Evolutionary conservation across 192 early-diverging fungal genomes (phyloP).

Genomic region (Coemansia sp.): DNA sequence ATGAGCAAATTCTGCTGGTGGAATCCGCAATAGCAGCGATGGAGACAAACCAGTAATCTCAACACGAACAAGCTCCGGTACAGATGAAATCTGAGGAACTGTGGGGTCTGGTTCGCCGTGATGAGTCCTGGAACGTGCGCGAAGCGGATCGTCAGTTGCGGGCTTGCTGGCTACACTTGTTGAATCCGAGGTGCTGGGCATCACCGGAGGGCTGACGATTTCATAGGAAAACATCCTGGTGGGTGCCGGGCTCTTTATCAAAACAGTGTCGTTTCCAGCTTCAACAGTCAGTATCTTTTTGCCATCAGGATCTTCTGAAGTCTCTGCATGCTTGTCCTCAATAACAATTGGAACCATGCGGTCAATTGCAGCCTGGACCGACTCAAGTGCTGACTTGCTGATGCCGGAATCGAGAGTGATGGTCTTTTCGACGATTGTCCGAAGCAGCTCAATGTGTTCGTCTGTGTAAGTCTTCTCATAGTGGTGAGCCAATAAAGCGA

Average conservation of each 20-base stretch:
- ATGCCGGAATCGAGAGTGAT: not conserved
- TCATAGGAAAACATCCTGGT: slow-evolving; percentile 17
- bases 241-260: slow-evolving; percentile 13
- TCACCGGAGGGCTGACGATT: slow-evolving; percentile 19
- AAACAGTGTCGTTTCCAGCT: slow-evolving; percentile 12
- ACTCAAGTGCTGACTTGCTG: slow-evolving; percentile 6
- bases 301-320: not conserved
- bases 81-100: slow-evolving; percentile 45
- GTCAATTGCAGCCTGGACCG: slow-evolving; percentile 19
- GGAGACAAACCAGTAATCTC: slow-evolving; percentile 65
- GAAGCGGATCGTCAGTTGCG: slow-evolving; percentile 20
- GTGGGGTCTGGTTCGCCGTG: slow-evolving; percentile 37
- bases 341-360: slow-evolving; percentile 37
- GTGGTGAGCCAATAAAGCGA: slow-evolving; percentile 23
- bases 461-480: slow-evolving; percentile 30
- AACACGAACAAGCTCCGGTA: slow-evolving; percentile 52
- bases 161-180: slow-evolving; percentile 1
- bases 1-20: slow-evolving; percentile 63
- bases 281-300: slow-evolving; percentile 4
- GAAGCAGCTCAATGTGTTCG: slow-evolving; percentile 33
- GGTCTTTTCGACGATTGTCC: slow-evolving; percentile 24
- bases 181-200: slow-evolving; percentile 9
- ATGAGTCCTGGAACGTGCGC: slow-evolving; percentile 43
- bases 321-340: not conserved
- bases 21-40: slow-evolving; percentile 61